Percentiles rank a stretch among this genome's conserved stretches.
Conservation (phyloP, 1,139 yeast species). For the Candida sojae region DNA sequence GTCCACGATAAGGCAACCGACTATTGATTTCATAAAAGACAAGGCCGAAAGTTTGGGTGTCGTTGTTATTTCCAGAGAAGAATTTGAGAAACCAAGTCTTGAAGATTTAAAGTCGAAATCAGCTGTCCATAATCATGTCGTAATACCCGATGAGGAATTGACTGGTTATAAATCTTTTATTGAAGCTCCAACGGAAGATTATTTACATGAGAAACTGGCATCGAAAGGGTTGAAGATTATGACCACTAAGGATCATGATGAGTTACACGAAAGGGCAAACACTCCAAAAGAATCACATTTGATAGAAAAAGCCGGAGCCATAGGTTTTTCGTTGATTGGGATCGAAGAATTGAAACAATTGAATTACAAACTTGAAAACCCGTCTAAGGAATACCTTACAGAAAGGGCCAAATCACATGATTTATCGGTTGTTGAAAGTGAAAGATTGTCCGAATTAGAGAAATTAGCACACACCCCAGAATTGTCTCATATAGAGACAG, state of each 20-base stretch:
- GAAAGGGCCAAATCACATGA: slow-evolving; percentile 16
- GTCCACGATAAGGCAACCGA: slow-evolving; percentile 16
- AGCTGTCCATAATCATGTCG: slow-evolving; percentile 16
- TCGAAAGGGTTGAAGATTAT: slow-evolving; percentile 13
- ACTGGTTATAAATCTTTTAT: slow-evolving; percentile 15
- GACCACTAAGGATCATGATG: slow-evolving; percentile 22
- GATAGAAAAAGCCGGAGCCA: slow-evolving; percentile 1
- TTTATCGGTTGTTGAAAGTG: slow-evolving; percentile 4
- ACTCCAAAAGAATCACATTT: slow-evolving; percentile 16
- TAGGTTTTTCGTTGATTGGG: slow-evolving; percentile 2
- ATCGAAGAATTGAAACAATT: slow-evolving; percentile 9
- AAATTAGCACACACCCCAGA: slow-evolving; percentile 20
- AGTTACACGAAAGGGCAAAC: slow-evolving; percentile 15
- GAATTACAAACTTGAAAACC: slow-evolving; percentile 16
- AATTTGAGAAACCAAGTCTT: slow-evolving; percentile 18
- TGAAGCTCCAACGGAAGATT: slow-evolving; percentile 27
- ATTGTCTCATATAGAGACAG: slow-evolving; percentile 16
- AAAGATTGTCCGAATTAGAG: slow-evolving; percentile 14
- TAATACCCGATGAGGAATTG: slow-evolving; percentile 15
- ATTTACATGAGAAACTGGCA: slow-evolving; percentile 20
- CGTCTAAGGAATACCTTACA: slow-evolving; percentile 16
- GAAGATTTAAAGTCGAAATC: slow-evolving; percentile 25
- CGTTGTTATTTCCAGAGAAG: slow-evolving; percentile 4
- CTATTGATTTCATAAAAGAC: slow-evolving; percentile 18
- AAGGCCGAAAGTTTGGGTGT: slow-evolving; percentile 16